phyloP scores from a whole-genome alignment of 2,329 filamentous ascomycete species.

The Colletotrichum melonis region DNA sequence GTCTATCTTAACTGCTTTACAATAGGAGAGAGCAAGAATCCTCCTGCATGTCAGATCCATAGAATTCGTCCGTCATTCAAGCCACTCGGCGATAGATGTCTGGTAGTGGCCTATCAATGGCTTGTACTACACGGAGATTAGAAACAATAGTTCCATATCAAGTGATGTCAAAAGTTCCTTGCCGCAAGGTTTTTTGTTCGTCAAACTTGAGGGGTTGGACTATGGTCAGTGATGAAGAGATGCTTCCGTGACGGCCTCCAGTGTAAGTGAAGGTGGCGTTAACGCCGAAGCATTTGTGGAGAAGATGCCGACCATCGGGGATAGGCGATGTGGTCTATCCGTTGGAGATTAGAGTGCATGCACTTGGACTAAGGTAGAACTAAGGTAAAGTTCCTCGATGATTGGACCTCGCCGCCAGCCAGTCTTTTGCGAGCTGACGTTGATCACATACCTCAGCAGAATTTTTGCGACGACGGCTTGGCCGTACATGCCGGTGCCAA shows the following conservation, averaged over 20 bases:
- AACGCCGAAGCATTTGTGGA: slow-evolving; percentile 16
- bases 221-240: background rate
- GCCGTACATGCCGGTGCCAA: too few species aligned
- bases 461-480: background rate
- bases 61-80: background rate
- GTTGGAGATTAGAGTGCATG: slow-evolving; percentile 11
- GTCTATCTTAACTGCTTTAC: too few species aligned
- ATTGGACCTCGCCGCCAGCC: background rate
- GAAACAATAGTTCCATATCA: background rate
- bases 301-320: slow-evolving; percentile 10
- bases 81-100: background rate
- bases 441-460: background rate
- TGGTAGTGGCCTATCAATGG: too few species aligned
- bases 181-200: background rate
- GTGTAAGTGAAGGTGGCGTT: background rate
- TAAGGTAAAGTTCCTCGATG: background rate
- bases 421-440: background rate
- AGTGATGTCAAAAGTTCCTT: background rate
- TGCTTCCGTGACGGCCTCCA: background rate
- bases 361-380: background rate
- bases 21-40: background rate
- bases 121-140: background rate
- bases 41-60: background rate
- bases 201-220: background rate
- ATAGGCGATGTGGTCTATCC: slow-evolving; percentile 22